Conservation (phyloP, 305 asterid species). For the Solanum hybrid region DNA sequence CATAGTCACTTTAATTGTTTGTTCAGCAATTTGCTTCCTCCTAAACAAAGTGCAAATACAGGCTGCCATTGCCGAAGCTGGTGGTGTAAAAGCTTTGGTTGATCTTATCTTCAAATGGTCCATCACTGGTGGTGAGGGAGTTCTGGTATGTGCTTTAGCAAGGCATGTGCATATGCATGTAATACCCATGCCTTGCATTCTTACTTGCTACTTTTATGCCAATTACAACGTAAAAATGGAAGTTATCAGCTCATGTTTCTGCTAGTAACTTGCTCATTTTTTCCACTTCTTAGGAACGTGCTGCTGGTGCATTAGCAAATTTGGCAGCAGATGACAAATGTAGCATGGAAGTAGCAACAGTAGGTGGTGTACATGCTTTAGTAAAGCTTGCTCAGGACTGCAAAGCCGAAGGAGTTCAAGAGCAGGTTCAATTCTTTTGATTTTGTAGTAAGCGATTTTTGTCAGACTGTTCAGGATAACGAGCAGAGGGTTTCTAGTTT, state of each 20-base stretch:
- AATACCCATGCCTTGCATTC: not conserved
- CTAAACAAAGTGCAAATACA: slow-evolving; percentile 22
- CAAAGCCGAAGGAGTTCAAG: slow-evolving; percentile 89
- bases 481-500: not conserved
- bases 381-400: slow-evolving; percentile 64
- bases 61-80: slow-evolving; percentile 85
- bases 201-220: not conserved
- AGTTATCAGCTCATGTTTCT: not conserved
- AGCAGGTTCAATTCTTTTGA: slow-evolving; percentile 47
- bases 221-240: not conserved
- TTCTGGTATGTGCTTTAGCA: slow-evolving; percentile 50
- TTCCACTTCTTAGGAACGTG: slow-evolving; percentile 58
- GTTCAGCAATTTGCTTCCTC: slow-evolving; percentile 2
- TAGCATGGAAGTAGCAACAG: slow-evolving; percentile 66
- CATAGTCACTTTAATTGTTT: slow-evolving; percentile 1
- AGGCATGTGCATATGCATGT: slow-evolving; percentile 2
- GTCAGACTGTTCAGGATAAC: not conserved
- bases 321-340: slow-evolving; percentile 94
- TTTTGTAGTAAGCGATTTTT: not conserved
- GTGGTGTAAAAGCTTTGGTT: slow-evolving; percentile 86
- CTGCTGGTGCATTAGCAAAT: slow-evolving; percentile 88
- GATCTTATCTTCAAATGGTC: slow-evolving; percentile 89
- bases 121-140: slow-evolving; percentile 62
- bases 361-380: slow-evolving; percentile 73
- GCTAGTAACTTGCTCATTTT: not conserved